These are phyloP conservation scores for Hymenoscyphus fraxineus DNA, from an alignment of 2,329 filamentous ascomycete species.

Conservation along the genomic window DNA sequence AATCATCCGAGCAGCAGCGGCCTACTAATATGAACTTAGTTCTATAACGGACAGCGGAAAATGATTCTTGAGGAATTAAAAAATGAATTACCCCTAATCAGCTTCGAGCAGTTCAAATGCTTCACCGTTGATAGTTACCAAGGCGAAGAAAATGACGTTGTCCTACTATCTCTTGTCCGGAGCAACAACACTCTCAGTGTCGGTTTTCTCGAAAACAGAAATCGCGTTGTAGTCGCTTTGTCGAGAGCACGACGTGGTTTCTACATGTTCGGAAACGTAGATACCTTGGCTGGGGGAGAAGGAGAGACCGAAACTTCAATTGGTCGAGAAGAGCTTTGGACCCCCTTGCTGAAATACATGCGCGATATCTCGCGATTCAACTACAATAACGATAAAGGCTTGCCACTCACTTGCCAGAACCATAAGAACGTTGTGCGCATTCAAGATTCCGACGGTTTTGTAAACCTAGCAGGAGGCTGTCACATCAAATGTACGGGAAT, in stretches of 20 bases:
- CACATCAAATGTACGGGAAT: slow-evolving; percentile 41
- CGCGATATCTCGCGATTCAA: slow-evolving; percentile 33
- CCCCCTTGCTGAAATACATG: slow-evolving; percentile 41
- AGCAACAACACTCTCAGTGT: slow-evolving; percentile 56
- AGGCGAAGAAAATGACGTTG: slow-evolving; percentile 82
- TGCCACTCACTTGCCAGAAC: slow-evolving; percentile 61
- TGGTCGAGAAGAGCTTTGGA: slow-evolving; percentile 30
- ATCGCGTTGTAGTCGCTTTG: slow-evolving; percentile 55
- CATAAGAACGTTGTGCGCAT: slow-evolving; percentile 54
- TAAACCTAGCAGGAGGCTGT: slow-evolving; percentile 50
- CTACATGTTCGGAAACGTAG: slow-evolving; percentile 78
- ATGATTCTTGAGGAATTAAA: slow-evolving; percentile 49
- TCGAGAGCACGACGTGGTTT: slow-evolving; percentile 73
- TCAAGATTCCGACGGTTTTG: slow-evolving; percentile 51
- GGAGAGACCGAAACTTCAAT: slow-evolving; percentile 9
- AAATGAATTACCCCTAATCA: slow-evolving; percentile 40
- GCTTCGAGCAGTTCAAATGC: slow-evolving; percentile 48
- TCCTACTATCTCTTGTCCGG: slow-evolving; percentile 76
- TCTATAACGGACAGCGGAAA: slow-evolving; percentile 81
- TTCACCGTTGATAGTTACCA: slow-evolving; percentile 87
- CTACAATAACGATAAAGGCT: slow-evolving; percentile 33
- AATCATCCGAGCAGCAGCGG: background rate
- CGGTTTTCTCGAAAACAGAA: slow-evolving; percentile 68
- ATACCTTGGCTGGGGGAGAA: slow-evolving; percentile 39
- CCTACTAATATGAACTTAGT: slow-evolving; percentile 38